phyloP scores from a whole-genome alignment of 2,329 filamentous ascomycete species.

The Colletotrichum higginsianum region DNA sequence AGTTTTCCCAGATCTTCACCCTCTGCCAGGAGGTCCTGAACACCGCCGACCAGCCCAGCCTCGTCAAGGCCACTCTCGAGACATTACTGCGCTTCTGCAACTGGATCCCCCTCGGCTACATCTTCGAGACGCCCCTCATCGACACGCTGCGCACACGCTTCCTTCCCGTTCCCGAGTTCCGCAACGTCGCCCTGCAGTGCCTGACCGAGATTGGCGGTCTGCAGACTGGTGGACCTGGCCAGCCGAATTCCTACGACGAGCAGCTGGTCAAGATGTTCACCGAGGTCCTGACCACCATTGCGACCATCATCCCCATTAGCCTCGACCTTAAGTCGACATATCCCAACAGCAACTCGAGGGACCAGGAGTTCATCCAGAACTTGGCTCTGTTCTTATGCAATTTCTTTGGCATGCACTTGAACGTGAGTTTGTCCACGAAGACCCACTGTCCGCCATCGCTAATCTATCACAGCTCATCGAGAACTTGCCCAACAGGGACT shows the following conservation, averaged over 20 bases:
- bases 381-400: slow-evolving; percentile 95
- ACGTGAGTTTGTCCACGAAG: slow-evolving; percentile 63
- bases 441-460: slow-evolving; percentile 42
- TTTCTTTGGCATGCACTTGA: slow-evolving; percentile 95
- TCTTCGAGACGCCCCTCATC: slow-evolving; percentile 97
- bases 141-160: slow-evolving; percentile 94
- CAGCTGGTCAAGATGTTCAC: slow-evolving; percentile 99
- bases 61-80: slow-evolving; percentile 97
- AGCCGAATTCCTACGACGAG: slow-evolving; percentile 86
- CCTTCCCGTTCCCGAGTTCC: slow-evolving; percentile 92
- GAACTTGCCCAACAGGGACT: slow-evolving; percentile 94
- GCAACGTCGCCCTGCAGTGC: slow-evolving; percentile 96
- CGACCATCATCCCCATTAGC: slow-evolving; percentile 91
- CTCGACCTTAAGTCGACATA: slow-evolving; percentile 95
- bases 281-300: slow-evolving; percentile 92
- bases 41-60: slow-evolving; percentile 87
- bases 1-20: slow-evolving; percentile 98
- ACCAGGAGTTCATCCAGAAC: slow-evolving; percentile 98
- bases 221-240: slow-evolving; percentile 81
- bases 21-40: slow-evolving; percentile 96
- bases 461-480: slow-evolving; percentile 80
- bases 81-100: slow-evolving; percentile 97
- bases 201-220: slow-evolving; percentile 97
- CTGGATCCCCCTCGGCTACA: slow-evolving; percentile 98
- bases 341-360: slow-evolving; percentile 88